phyloP scores from a whole-genome alignment of 2,329 filamentous ascomycete species.

The Fusarium tuaranense region DNA sequence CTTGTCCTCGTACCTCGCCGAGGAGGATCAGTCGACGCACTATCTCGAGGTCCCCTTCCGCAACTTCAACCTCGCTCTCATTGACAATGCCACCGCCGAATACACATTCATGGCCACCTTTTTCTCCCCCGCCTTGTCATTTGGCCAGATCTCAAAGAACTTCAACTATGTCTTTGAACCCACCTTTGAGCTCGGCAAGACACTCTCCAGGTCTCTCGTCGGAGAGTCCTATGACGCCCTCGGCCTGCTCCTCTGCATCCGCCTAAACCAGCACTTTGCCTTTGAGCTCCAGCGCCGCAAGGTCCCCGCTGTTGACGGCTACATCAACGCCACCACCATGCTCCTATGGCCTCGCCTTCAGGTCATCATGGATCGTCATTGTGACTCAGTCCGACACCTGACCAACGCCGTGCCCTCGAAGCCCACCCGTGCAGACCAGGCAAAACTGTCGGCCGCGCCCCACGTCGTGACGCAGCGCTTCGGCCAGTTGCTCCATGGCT shows the following conservation, averaged over 20 bases:
- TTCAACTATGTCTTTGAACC: slow-evolving; percentile 92
- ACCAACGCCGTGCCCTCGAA: slow-evolving; percentile 64
- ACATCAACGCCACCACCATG: slow-evolving; percentile 96
- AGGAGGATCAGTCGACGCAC: slow-evolving; percentile 87
- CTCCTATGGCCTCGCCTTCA: slow-evolving; percentile 96
- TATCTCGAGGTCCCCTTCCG: slow-evolving; percentile 92
- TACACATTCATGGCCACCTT: slow-evolving; percentile 94
- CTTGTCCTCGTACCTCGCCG: slow-evolving; percentile 87
- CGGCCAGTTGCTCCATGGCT: slow-evolving; percentile 88
- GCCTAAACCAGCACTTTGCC: slow-evolving; percentile 92
- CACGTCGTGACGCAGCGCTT: slow-evolving; percentile 96
- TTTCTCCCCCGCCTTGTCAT: slow-evolving; percentile 82
- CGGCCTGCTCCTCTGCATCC: slow-evolving; percentile 89
- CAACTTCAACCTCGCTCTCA: slow-evolving; percentile 92
- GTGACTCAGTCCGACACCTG: slow-evolving; percentile 81
- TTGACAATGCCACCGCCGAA: slow-evolving; percentile 94
- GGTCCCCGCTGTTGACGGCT: slow-evolving; percentile 87
- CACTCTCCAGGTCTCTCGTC: slow-evolving; percentile 80
- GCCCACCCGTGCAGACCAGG: slow-evolving; percentile 61
- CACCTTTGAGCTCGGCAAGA: slow-evolving; percentile 85
- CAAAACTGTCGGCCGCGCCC: slow-evolving; percentile 80
- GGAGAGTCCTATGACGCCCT: slow-evolving; percentile 85
- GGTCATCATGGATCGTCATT: slow-evolving; percentile 91
- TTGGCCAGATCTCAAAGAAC: slow-evolving; percentile 81
- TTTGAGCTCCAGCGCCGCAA: slow-evolving; percentile 94